Percentiles rank a stretch among this genome's conserved stretches.
Evolutionary conservation across 257 asterid genomes (phyloP).

Genomic region (Schizonepeta tenuifolia): DNA sequence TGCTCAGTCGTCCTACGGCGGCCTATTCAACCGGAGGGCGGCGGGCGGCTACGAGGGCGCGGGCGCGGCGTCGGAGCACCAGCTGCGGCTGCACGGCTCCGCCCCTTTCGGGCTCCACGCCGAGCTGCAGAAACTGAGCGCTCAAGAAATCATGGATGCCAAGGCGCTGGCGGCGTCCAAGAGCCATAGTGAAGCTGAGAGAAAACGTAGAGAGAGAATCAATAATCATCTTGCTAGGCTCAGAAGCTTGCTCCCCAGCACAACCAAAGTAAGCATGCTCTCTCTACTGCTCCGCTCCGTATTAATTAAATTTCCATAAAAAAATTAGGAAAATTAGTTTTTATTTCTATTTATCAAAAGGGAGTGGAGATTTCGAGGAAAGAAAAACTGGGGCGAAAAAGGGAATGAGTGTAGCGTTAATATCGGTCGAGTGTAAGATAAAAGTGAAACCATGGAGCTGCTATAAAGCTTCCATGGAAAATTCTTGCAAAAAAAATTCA

Average conservation of each 20-base stretch:
- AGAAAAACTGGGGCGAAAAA: conserved; percentile 34
- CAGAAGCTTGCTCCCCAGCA: conserved; percentile 88
- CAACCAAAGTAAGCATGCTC: conserved; percentile 90
- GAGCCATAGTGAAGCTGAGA: conserved; percentile 96
- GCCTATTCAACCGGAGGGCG: conserved; percentile 42
- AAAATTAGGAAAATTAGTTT: no score
- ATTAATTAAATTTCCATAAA: no score
- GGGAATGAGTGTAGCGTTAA: conserved; percentile 39
- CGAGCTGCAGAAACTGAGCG: conserved; percentile 82
- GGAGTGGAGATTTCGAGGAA: conserved; percentile 55
- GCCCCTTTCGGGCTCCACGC: conserved; percentile 85
- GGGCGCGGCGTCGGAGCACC: no score
- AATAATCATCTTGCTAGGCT: conserved; percentile 85
- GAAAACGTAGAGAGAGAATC: conserved; percentile 89
- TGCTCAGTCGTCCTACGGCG: conserved; percentile 50
- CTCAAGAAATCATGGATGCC: conserved; percentile 95
- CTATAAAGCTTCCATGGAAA: conserved; percentile 65
- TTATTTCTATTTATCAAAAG: not conserved
- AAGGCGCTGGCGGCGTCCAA: conserved; percentile 96
- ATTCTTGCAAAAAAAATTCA: conserved; percentile 48
- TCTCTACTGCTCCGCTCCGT: not conserved
- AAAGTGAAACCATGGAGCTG: conserved; percentile 70
- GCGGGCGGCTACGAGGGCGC: conserved; percentile 39
- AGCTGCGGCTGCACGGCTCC: no score
- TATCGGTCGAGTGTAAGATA: conserved; percentile 57